Base-by-base conservation (phyloP, 2,329 filamentous ascomycete species). In the Colletotrichum lupini region DNA sequence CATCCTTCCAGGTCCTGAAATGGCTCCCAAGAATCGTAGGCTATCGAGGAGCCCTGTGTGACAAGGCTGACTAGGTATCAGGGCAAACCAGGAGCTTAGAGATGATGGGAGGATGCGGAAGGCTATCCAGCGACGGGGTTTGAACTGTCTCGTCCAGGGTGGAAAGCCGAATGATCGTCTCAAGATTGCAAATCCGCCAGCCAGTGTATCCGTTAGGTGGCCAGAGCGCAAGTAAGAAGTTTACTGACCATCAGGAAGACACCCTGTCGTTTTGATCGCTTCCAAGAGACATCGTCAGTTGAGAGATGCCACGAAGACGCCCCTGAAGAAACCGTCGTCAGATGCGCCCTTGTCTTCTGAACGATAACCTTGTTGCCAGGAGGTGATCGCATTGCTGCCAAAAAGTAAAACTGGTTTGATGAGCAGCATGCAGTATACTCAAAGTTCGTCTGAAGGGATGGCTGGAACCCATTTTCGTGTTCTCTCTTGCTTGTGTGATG, bases 111-210 rank as follows among this genome's bases (percentile, higher is more conserved):
- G 42, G 53, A 66, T 63, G 65, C 52, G 19, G 60, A 30, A 70
- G 70, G 60, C 70, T 73, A 53, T 30, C 55, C 67, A 61, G 30
- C 24, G 37, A 67, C 28, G 22, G 37, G 52, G 72, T 74, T 74
- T 74, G 61, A 63, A 67, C 35, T 63, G 37, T 61, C 61, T 63
- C 57, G 49, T 63, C 68, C 56, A 55, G 62, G 68, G 49, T 63
- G 28, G 19, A 32, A 37, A 53, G 70, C 52, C 49, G 69, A 62
- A 53, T 58, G 49, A 62, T 64, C 64, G 75, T 76, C 74, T 75
- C 75, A 76, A 70, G 73, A 76, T 74, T 75, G 74, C 74, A 75
- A 75, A 76, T 75, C 66, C 49, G 37, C 57, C 46, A 58, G 53
- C 52, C 8, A 26, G 53, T 55, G 42, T 49, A n/a, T 49, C 42